These are phyloP conservation scores for Torulaspora maleeae DNA, from an alignment of 805 yeast genomes.

Conservation along the genomic window DNA sequence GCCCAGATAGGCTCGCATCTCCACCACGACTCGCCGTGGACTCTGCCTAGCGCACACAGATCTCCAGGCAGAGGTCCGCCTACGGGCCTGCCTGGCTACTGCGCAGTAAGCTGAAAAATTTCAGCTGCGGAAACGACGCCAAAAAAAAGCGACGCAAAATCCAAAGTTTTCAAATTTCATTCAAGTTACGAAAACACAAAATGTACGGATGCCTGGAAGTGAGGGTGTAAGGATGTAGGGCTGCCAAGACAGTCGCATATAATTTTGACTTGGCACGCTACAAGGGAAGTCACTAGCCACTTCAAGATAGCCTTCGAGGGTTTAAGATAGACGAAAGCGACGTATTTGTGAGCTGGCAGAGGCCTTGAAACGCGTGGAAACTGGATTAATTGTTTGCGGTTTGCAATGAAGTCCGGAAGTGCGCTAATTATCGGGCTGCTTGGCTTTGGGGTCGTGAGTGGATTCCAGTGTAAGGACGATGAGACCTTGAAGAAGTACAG, in stretches of 20 bases:
- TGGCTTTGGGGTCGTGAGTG: not conserved
- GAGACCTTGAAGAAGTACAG: slow-evolving; percentile 25
- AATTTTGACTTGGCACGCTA: no score
- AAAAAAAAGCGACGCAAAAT: slow-evolving; percentile 2
- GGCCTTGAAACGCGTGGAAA: not conserved
- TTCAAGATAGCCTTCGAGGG: no score
- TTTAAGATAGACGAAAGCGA: not conserved
- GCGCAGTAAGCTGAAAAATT: not conserved
- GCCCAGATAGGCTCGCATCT: not conserved
- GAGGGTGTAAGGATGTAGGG: not conserved
- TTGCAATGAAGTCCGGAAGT: slow-evolving; percentile 1
- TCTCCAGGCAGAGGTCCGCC: not conserved
- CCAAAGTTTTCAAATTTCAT: no score
- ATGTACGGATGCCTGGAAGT: not conserved
- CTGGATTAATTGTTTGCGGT: not conserved
- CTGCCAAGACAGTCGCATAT: not conserved
- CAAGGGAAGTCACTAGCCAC: not conserved
- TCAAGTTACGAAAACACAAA: not conserved
- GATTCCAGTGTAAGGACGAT: slow-evolving; percentile 22
- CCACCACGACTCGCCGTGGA: not conserved
- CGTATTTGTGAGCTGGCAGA: not conserved
- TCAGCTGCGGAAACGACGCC: not conserved
- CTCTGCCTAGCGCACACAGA: not conserved
- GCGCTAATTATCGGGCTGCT: not conserved
- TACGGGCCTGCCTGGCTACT: not conserved